phyloP scores from a whole-genome alignment of 139 green algal species.

The Chlamydomonas sp. region DNA sequence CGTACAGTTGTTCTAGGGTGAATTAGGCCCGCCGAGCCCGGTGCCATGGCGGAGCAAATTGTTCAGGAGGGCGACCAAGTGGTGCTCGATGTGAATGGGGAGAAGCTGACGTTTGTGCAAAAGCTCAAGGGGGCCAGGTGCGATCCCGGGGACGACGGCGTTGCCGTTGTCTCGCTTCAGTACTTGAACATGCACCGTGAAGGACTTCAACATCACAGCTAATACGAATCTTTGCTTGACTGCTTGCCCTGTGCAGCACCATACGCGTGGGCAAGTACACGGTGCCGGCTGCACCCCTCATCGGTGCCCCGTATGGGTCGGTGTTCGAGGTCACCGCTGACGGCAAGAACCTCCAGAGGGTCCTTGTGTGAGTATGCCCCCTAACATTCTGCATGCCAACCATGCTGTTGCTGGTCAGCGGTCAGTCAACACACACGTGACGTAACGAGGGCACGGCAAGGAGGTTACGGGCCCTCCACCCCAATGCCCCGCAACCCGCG shows the following conservation, averaged over 20 bases:
- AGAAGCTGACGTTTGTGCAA: slow-evolving; percentile 57
- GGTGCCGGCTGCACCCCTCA: slow-evolving; percentile 45
- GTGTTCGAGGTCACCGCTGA: slow-evolving; percentile 61
- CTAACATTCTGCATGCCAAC: background rate
- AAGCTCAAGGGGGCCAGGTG: slow-evolving; percentile 42
- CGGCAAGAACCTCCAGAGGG: slow-evolving; percentile 40
- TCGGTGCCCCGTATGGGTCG: slow-evolving; percentile 72
- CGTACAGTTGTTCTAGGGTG: too few species aligned
- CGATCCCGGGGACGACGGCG: background rate
- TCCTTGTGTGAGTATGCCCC: slow-evolving; percentile 24
- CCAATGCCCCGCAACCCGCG: background rate
- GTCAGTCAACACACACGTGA: too few species aligned
- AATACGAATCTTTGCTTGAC: background rate
- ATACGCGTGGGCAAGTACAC: slow-evolving; percentile 60
- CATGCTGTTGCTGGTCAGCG: too few species aligned
- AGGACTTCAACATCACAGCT: too few species aligned
- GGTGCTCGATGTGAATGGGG: slow-evolving; percentile 76
- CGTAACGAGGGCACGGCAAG: too few species aligned
- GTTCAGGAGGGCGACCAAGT: slow-evolving; percentile 70
- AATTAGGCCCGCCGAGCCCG: too few species aligned
- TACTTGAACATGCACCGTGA: too few species aligned
- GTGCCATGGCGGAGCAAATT: background rate
- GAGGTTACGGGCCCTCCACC: background rate
- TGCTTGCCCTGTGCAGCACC: slow-evolving; percentile 42
- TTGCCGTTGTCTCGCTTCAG: background rate